Evolutionary conservation across 2,329 filamentous ascomycete genomes (phyloP).

Genomic region (Cercospora brassicicola): DNA sequence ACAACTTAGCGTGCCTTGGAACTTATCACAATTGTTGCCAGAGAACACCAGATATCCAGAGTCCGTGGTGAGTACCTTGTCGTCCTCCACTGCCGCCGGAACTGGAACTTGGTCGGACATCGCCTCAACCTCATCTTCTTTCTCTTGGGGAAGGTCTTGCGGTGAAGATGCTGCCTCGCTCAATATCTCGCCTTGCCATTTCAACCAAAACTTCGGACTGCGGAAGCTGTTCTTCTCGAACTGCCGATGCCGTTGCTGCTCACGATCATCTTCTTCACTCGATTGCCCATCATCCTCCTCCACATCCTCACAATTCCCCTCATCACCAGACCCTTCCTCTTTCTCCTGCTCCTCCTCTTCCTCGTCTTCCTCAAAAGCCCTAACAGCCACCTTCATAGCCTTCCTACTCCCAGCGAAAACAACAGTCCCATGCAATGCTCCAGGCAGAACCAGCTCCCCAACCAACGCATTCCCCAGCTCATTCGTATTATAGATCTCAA

Average conservation of each 20-base stretch:
- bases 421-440: neutral
- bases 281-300: neutral
- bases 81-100: too few species aligned
- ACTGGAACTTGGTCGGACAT: too few species aligned
- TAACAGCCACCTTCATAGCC: constrained; percentile 6
- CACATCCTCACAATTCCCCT: neutral
- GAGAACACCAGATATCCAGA: constrained; percentile 22
- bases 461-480: constrained; percentile 6
- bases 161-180: neutral
- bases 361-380: neutral
- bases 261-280: neutral
- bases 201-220: constrained; percentile 26
- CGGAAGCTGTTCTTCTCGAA: constrained; percentile 29
- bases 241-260: constrained; percentile 2
- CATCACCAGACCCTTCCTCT: neutral
- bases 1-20: constrained; percentile 22
- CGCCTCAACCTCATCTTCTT: too few species aligned
- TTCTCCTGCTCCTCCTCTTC: neutral
- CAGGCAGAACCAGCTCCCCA: constrained; percentile 7
- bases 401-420: constrained; percentile 14
- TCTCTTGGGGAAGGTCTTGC: too few species aligned
- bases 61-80: too few species aligned
- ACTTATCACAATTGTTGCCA: constrained; percentile 22
- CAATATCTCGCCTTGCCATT: constrained; percentile 12
- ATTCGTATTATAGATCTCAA: constrained; percentile 13